Evolutionary conservation across 192 early-diverging fungal species (phyloP).

Genomic region (Entophlyctis luteolus): DNA sequence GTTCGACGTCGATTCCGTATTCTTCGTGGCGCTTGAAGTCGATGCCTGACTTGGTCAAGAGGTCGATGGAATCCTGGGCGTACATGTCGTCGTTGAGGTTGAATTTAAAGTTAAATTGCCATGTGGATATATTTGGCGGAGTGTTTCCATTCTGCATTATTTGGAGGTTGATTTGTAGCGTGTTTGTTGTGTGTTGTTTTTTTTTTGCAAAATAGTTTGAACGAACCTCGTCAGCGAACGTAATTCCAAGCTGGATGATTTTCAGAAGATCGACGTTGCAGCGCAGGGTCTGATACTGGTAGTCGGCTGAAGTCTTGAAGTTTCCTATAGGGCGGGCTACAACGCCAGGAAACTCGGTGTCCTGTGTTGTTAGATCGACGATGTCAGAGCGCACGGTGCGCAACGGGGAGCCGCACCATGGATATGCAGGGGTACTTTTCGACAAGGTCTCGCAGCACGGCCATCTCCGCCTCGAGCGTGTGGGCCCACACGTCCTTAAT

Average conservation of each 20-base stretch:
- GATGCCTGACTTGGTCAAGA: slow-evolving; percentile 94
- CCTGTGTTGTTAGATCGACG: slow-evolving; percentile 41
- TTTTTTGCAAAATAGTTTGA: too few species aligned
- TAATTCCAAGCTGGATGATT: slow-evolving; percentile 97
- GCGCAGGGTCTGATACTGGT: slow-evolving; percentile 95
- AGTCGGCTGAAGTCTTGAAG: slow-evolving; percentile 92
- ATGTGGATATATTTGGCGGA: slow-evolving; percentile 83
- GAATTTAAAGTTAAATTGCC: slow-evolving; percentile 99
- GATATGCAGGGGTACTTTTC: slow-evolving; percentile 90
- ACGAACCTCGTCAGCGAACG: slow-evolving; percentile 74
- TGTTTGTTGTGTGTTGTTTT: background rate
- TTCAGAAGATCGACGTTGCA: slow-evolving; percentile 97
- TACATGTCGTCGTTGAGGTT: slow-evolving; percentile 93
- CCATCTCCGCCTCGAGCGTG: slow-evolving; percentile 94
- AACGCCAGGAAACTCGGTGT: slow-evolving; percentile 99
- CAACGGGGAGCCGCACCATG: slow-evolving; percentile 65
- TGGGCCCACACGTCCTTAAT: slow-evolving; percentile 70
- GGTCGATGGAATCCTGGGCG: slow-evolving; percentile 96
- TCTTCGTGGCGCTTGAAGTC: slow-evolving; percentile 96
- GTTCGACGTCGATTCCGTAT: slow-evolving; percentile 88
- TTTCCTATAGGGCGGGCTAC: slow-evolving; percentile 97
- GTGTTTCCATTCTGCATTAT: slow-evolving; percentile 60
- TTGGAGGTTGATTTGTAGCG: background rate
- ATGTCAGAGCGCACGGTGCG: background rate
- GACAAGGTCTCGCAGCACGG: slow-evolving; percentile 76